These are phyloP conservation scores for Sporothrix inflata DNA, from an alignment of 2,329 filamentous ascomycete species.

Conservation along the genomic window DNA sequence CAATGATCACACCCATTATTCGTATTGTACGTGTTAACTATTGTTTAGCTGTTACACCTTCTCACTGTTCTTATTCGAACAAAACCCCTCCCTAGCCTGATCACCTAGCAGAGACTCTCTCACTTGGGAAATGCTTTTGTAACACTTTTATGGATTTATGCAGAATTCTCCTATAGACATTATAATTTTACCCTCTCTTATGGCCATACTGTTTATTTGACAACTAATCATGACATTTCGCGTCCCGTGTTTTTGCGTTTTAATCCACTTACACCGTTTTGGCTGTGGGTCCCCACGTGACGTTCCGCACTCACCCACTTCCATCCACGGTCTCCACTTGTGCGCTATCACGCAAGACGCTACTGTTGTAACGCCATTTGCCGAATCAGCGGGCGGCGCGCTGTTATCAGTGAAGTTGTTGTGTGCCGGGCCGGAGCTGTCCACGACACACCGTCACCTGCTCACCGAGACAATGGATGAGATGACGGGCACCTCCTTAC, in stretches of 20 bases:
- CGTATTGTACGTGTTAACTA: too few relatives aligned
- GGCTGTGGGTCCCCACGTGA: background rate
- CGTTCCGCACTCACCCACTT: background rate
- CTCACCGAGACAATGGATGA: background rate
- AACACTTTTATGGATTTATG: too few relatives aligned
- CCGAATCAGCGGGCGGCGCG: slow-evolving; percentile 1
- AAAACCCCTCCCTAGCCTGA: too few relatives aligned
- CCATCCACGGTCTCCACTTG: background rate
- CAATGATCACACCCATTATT: too few relatives aligned
- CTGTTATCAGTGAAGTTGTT: background rate
- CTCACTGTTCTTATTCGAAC: too few relatives aligned
- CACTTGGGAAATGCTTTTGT: too few relatives aligned
- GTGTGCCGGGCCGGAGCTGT: background rate
- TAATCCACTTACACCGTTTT: background rate
- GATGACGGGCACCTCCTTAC: background rate
- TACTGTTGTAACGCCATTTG: slow-evolving; percentile 15
- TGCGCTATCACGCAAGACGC: slow-evolving; percentile 15
- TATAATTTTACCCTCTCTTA: too few relatives aligned
- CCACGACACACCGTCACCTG: background rate
- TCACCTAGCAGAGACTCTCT: too few relatives aligned
- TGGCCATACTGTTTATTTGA: too few relatives aligned
- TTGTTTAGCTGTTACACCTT: too few relatives aligned
- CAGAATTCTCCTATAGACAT: too few relatives aligned
- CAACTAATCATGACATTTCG: background rate
- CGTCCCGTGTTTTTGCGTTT: too few relatives aligned